Evolutionary conservation across 345 rosid genomes (phyloP), one percentile per base, ranked within the genome.

Genomic region (Salix viminalis): DNA sequence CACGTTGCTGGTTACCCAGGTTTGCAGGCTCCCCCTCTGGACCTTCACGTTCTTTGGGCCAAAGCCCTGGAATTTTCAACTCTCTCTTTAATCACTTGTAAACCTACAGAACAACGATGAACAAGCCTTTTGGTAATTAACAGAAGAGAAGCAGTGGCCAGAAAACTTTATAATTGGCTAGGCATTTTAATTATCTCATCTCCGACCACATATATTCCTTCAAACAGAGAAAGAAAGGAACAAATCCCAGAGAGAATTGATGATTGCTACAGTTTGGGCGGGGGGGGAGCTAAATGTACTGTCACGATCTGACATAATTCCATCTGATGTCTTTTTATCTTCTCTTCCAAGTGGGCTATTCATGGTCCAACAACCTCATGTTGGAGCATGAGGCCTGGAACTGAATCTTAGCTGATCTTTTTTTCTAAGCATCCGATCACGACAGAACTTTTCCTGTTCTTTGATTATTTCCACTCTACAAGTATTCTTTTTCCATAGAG

Each of bases 291-390:
- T 36, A 60, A 62, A 62, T 26, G 67, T 11, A 65, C 16, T 26
- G 24, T 56, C 54, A 39, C 67, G 77, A 73, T 73, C 70, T 79
- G 81, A 79, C 81, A 60, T 9, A 79, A 73, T 68, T 73, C 74
- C 74, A 28, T 58, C 32, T 23, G 69, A 60, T 56, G 8, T 44
- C 54, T 24, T 50, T 61, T 58, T 41, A 52, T 54, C 46, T 36
- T 46, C 10, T 73, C 39, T 78, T 71, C 54, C 65, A 50, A 69
- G 71, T 78, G 81, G 58, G 76, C n/a, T 42, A 46, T 60, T 74
- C 60, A 69, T 66, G 64, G 68, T 67, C 86, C 87, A 84, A 79
- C 87, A 84, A 75, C 65, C 50, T 78, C 87, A 82, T 78, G 89
- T 83, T 79, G 83, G 67, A 50, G 84, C 87, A 82, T 80, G 83